Evolutionary conservation across 108 stramenopile genomes (phyloP).

Genomic region (Cyclotella cryptica): DNA sequence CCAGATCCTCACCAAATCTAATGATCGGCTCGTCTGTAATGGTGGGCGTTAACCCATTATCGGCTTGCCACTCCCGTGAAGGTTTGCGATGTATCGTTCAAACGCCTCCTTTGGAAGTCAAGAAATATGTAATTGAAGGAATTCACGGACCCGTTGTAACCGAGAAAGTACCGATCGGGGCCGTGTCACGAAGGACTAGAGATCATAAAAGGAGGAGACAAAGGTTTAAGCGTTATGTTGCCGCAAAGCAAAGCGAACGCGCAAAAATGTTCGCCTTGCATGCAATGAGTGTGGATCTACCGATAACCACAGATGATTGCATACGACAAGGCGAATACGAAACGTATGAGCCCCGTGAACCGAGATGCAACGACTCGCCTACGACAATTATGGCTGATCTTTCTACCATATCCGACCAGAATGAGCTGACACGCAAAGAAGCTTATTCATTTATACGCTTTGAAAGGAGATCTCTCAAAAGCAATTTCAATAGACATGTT

Average conservation of each 20-base stretch:
- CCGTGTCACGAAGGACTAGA: background rate
- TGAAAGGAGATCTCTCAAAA: slow-evolving; percentile 9
- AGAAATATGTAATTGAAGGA: slow-evolving; percentile 30
- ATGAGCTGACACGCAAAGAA: slow-evolving; percentile 13
- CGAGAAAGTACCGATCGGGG: slow-evolving; percentile 12
- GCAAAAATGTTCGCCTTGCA: slow-evolving; percentile 2
- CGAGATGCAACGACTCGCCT: slow-evolving; percentile 5
- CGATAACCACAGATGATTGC: background rate
- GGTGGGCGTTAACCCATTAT: background rate
- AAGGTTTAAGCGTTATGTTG: slow-evolving; percentile 31
- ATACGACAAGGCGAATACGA: background rate
- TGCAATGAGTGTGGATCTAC: background rate
- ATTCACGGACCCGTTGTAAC: slow-evolving; percentile 26
- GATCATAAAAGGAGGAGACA: slow-evolving; percentile 7
- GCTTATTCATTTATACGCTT: slow-evolving; percentile 22
- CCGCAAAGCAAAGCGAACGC: slow-evolving; percentile 37
- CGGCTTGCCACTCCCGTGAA: background rate
- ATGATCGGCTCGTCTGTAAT: background rate
- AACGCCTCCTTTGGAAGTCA: background rate
- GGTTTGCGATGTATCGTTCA: slow-evolving; percentile 5
- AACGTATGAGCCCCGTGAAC: background rate
- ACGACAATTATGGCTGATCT: slow-evolving; percentile 13
- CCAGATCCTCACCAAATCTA: background rate
- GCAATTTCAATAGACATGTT: slow-evolving; percentile 19
- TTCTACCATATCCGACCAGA: background rate